Percentiles rank a stretch among this genome's conserved stretches.
Evolutionary conservation across 2,329 filamentous ascomycete species (phyloP).

Genomic region (Colletotrichum sansevieriae): DNA sequence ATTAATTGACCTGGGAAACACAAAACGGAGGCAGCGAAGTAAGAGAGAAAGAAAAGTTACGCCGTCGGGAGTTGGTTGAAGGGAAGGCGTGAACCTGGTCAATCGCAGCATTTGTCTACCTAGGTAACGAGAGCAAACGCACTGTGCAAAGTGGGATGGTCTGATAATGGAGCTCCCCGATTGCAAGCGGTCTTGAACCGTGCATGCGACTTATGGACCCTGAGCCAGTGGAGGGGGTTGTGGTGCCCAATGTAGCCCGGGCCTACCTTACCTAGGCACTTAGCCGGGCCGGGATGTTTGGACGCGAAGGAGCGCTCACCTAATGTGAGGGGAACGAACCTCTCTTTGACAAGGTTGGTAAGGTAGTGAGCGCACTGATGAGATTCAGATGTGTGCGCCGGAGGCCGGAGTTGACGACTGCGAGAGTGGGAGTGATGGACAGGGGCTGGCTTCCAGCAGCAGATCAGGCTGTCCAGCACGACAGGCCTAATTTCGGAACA

Average conservation of each 20-base stretch:
- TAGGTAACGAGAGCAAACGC: conserved; percentile 3
- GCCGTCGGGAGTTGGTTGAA: conserved; percentile 15
- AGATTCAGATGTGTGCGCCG: not conserved
- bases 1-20: not conserved
- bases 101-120: conserved; percentile 20
- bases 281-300: too few relatives aligned
- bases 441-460: conserved; percentile 24
- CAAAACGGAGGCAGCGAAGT: conserved; percentile 3
- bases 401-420: conserved; percentile 21
- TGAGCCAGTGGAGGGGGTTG: not conserved
- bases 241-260: too few relatives aligned
- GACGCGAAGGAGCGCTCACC: too few relatives aligned
- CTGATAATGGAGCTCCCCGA: conserved; percentile 39
- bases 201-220: conserved; percentile 32
- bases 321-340: too few relatives aligned
- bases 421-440: conserved; percentile 11
- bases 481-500: conserved; percentile 37
- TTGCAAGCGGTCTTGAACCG: conserved; percentile 32
- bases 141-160: conserved; percentile 41
- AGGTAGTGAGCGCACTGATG: too few relatives aligned
- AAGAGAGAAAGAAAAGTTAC: conserved; percentile 23
- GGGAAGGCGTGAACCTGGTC: conserved; percentile 33
- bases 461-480: conserved; percentile 23
- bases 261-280: too few relatives aligned
- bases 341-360: too few relatives aligned